These are phyloP conservation scores for Jatropha curcas DNA, from an alignment of 345 rosid genomes.

Conservation along the genomic window DNA sequence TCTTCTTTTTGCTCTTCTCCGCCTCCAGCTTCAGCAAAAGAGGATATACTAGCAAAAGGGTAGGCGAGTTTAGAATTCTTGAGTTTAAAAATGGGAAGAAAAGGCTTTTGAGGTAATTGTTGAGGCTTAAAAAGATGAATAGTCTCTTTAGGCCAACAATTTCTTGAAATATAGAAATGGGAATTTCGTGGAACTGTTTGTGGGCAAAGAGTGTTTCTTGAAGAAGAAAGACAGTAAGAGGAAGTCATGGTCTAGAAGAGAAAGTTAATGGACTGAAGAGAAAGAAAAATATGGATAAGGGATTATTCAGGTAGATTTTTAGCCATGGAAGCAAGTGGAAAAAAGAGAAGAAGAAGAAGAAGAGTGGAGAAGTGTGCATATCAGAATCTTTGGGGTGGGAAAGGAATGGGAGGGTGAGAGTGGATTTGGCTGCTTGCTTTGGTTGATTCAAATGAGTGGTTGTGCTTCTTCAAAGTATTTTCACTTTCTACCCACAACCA, in stretches of 20 bases:
- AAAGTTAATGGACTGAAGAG: neutral
- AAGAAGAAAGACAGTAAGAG: conserved; percentile 54
- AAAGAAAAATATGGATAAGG: conserved; percentile 10
- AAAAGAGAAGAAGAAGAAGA: conserved; percentile 4
- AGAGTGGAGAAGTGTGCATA: conserved; percentile 11
- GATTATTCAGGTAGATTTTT: conserved; percentile 22
- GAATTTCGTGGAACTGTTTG: conserved; percentile 31
- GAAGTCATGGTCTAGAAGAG: conserved; percentile 54
- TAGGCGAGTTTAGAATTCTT: conserved; percentile 30
- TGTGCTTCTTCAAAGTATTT: conserved; percentile 14
- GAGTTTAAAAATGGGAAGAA: conserved; percentile 32
- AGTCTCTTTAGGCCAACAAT: conserved; percentile 28
- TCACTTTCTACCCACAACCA: neutral
- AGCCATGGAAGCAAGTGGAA: conserved; percentile 22
- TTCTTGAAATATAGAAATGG: conserved; percentile 45
- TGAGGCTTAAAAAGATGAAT: conserved; percentile 28
- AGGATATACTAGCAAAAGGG: conserved; percentile 69
- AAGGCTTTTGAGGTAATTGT: conserved; percentile 34
- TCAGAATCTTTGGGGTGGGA: conserved; percentile 2
- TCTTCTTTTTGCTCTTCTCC: conserved; percentile 46
- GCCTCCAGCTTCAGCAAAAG: conserved; percentile 65
- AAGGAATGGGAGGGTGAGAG: neutral
- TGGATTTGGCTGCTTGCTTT: conserved; percentile 31
- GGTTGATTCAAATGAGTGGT: conserved; percentile 32
- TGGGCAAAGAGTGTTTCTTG: conserved; percentile 44